Conservation (phyloP, 169 alveolate species). For the Miamiensis avidus region DNA sequence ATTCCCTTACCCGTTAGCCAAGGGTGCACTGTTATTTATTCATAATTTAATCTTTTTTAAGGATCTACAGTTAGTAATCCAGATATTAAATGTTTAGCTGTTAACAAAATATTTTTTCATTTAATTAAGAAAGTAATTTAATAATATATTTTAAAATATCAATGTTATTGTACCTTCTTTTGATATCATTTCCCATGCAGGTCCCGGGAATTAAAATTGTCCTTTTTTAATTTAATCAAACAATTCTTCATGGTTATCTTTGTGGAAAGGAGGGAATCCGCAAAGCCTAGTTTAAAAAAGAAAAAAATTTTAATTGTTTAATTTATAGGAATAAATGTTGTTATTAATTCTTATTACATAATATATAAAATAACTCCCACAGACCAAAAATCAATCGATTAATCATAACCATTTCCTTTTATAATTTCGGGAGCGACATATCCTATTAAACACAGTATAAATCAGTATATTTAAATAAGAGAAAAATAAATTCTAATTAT, state of each 20-base stretch:
- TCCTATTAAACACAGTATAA: too few species aligned
- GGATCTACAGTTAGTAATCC: conserved; percentile 64
- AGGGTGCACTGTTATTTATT: conserved; percentile 70
- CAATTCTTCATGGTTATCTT: conserved; percentile 75
- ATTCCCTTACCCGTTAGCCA: conserved; percentile 73
- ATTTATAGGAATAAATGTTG: neutral
- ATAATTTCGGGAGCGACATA: conserved; percentile 88
- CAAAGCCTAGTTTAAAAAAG: conserved; percentile 60
- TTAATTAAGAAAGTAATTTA: neutral
- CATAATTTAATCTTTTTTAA: conserved; percentile 67
- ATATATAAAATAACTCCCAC: conserved; percentile 85
- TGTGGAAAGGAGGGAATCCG: conserved; percentile 88
- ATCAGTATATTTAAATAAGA: too few species aligned
- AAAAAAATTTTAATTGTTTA: neutral
- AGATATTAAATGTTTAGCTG: conserved; percentile 45
- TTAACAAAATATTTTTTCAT: neutral
- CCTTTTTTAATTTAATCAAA: conserved; percentile 71
- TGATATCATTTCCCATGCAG: conserved; percentile 85
- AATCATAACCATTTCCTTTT: conserved; percentile 80
- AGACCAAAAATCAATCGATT: conserved; percentile 87
- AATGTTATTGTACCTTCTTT: conserved; percentile 69
- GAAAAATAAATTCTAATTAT: too few species aligned
- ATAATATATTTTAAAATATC: neutral
- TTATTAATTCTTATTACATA: conserved; percentile 31
- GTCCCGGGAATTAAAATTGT: conserved; percentile 76